Evolutionary conservation across 805 yeast genomes (phyloP).

Genomic region (Debaryomyces tyrocola): DNA sequence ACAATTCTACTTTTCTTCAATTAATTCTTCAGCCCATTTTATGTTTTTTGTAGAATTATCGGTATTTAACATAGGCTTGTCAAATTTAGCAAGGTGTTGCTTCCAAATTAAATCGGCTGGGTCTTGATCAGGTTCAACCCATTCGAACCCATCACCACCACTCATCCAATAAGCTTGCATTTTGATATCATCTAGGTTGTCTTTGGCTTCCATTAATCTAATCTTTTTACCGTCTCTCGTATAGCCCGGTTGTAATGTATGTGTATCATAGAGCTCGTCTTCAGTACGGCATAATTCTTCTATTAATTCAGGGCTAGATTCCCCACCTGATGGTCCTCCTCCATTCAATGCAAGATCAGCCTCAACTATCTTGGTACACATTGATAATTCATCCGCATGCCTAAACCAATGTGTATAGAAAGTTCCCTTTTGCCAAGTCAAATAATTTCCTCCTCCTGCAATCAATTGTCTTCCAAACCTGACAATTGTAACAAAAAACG

Average conservation of each 20-base stretch:
- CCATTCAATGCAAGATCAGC: slow-evolving; percentile 59
- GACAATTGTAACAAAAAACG: slow-evolving; percentile 43
- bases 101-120: slow-evolving; percentile 66
- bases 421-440: slow-evolving; percentile 66
- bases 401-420: slow-evolving; percentile 61
- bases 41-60: slow-evolving; percentile 16
- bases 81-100: slow-evolving; percentile 23
- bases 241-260: slow-evolving; percentile 32
- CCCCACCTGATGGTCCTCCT: slow-evolving; percentile 43
- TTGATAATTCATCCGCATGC: slow-evolving; percentile 66
- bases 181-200: slow-evolving; percentile 64
- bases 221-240: slow-evolving; percentile 39
- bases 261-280: slow-evolving; percentile 18
- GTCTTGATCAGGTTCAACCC: slow-evolving; percentile 90
- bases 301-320: slow-evolving; percentile 28
- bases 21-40: slow-evolving; percentile 43
- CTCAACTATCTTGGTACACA: slow-evolving; percentile 65
- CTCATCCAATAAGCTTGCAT: slow-evolving; percentile 84
- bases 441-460: slow-evolving; percentile 48
- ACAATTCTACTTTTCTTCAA: slow-evolving; percentile 16
- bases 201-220: slow-evolving; percentile 40
- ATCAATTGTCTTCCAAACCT: slow-evolving; percentile 38
- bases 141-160: slow-evolving; percentile 82
- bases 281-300: slow-evolving; percentile 40
- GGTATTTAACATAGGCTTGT: slow-evolving; percentile 20